These are phyloP conservation scores for Myxozyma mucilagina DNA, from an alignment of 805 yeast species.

Conservation along the genomic window DNA sequence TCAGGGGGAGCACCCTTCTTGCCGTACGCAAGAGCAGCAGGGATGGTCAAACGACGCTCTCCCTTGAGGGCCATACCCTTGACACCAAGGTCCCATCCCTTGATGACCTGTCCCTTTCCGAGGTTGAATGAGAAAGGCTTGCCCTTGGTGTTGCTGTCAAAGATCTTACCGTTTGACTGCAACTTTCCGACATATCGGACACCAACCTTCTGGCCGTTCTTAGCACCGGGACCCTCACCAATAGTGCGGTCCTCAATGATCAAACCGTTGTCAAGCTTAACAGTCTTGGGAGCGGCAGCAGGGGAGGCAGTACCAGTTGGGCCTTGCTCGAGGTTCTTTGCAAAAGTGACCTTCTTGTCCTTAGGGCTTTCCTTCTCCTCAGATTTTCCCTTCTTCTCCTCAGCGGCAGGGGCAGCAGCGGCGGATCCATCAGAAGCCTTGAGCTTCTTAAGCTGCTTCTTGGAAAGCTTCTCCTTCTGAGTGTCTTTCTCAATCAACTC, in stretches of 20 bases:
- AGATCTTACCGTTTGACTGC: constrained; percentile 84
- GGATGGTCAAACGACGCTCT: constrained; percentile 95
- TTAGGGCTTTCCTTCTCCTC: constrained; percentile 42
- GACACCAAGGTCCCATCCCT: constrained; percentile 96
- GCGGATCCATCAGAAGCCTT: constrained; percentile 31
- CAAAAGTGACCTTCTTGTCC: constrained; percentile 82
- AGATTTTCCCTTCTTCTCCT: constrained; percentile 14
- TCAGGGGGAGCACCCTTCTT: constrained; percentile 85
- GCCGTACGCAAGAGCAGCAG: constrained; percentile 96
- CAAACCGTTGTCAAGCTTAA: constrained; percentile 90
- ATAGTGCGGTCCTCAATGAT: constrained; percentile 85
- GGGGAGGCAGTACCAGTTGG: constrained; percentile 59
- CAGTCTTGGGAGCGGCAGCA: constrained; percentile 43
- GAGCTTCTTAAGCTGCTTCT: constrained; percentile 34
- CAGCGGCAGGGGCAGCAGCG: constrained; percentile 24
- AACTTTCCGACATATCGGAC: constrained; percentile 98
- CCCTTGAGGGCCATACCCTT: constrained; percentile 99
- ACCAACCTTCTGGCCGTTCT: constrained; percentile 86
- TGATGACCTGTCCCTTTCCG: constrained; percentile 98
- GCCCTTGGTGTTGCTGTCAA: constrained; percentile 96
- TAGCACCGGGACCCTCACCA: constrained; percentile 87
- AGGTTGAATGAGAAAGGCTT: constrained; percentile 89
- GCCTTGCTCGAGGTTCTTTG: constrained; percentile 90
- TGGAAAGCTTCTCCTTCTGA: constrained; percentile 20
- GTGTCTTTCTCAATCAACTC: constrained; percentile 29